Base-by-base conservation (phyloP, 1,284 basidiomycete species). In the Mycosarcoma maydis region DNA sequence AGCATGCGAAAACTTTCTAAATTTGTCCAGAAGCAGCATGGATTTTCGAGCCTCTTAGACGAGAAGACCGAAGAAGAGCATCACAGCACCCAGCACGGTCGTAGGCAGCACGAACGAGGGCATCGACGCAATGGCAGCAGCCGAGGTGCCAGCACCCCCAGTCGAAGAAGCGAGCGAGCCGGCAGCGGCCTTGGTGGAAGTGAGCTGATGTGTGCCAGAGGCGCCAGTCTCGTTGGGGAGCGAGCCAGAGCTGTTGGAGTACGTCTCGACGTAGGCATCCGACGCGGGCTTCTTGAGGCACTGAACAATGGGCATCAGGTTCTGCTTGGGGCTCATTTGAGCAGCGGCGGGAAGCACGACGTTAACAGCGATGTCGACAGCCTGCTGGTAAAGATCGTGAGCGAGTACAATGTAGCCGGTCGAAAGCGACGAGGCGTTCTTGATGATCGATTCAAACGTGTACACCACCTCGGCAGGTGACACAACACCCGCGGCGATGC, bases 331-430 rank as follows among this genome's bases (percentile, higher is more conserved):
- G 39, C 85, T 83, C 50, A 70, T 58, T 49, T 52, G 44, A 22
- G 57, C 58, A n/a, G 78, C 80, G 24, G 58, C 46, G 13, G 77
- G 77, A 14, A 81, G 76, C 30, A 81, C 66, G 29, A 74, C 46
- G 48, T 76, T 64, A 47, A 73, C 64, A 34, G 80, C 76, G 30
- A 81, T 66, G 41, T 78, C 77, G 53, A 79, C 77, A 11, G 75
- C 62, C 60, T 80, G 78, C 58, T 73, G 57, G 72, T 78, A 81
- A 4, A 81, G 66, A 61, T 81, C 80, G 69, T 81, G 80, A 17
- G 66, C 76, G 22, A 98, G 86, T 40, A 95, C 92, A 78, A 94
- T 89, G 85, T 95, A 95, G 37, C 91, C 91, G 92, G 82, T 94
- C 90, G 88, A 81, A 59, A 85, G 70, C 24, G 48, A 43, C 34